These are phyloP conservation scores for Malus hybrid DNA, from an alignment of 331 rosid species.

Conservation along the genomic window DNA sequence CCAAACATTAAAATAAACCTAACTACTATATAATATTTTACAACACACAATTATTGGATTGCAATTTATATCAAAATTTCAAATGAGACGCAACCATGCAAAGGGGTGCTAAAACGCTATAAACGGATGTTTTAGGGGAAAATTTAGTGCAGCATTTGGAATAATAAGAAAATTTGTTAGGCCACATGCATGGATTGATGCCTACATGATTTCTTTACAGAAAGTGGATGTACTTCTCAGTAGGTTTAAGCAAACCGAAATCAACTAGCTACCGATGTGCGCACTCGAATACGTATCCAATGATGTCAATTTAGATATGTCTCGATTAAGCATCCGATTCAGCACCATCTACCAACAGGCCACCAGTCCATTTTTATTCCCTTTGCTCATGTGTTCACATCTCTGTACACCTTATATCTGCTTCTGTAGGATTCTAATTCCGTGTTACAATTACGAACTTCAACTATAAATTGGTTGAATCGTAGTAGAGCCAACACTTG, in stretches of 20 bases:
- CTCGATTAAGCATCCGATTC: conserved; percentile 19
- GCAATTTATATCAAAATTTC: neutral
- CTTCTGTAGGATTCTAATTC: conserved; percentile 16
- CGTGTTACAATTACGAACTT: neutral
- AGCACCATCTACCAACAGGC: conserved; percentile 6
- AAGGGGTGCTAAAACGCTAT: neutral
- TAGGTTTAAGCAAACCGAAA: neutral
- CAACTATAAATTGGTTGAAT: conserved; percentile 36
- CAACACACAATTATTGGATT: neutral
- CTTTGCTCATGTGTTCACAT: conserved; percentile 1
- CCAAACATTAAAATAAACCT: no score
- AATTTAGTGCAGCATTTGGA: neutral
- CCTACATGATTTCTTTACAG: neutral
- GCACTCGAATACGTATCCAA: conserved; percentile 4
- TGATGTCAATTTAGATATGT: conserved; percentile 2
- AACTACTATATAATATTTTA: no score
- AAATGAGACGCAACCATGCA: neutral
- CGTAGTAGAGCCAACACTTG: conserved; percentile 12
- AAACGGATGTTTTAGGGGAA: neutral
- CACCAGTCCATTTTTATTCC: conserved; percentile 14
- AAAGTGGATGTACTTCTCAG: neutral
- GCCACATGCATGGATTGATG: neutral
- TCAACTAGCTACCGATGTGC: neutral
- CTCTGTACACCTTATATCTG: neutral
- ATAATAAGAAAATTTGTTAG: neutral